Evolutionary conservation across 257 asterid species (phyloP).

Genomic region (Anisodus tanguticus): DNA sequence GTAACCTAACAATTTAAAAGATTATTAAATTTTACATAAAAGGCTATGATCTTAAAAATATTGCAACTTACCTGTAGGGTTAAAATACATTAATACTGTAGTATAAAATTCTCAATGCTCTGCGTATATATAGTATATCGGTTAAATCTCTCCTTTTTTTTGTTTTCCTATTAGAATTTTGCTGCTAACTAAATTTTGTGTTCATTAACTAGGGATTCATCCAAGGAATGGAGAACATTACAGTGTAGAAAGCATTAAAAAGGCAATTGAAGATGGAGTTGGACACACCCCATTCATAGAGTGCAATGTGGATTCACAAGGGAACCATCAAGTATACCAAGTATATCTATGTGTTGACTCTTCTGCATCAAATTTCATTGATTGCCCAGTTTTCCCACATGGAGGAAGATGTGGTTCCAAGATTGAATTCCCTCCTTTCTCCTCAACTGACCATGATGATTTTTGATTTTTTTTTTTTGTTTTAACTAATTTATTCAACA

Average conservation of each 20-base stretch:
- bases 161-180: too few relatives aligned
- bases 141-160: not conserved
- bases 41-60: too few relatives aligned
- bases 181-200: not conserved
- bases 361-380: conserved; percentile 55
- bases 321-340: conserved; percentile 63
- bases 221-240: conserved; percentile 55
- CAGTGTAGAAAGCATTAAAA: conserved; percentile 48
- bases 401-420: conserved; percentile 57
- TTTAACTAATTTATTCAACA: not conserved
- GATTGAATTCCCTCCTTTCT: conserved; percentile 66
- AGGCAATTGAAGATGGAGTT: conserved; percentile 54
- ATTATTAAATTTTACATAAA: not conserved
- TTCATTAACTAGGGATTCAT: conserved; percentile 48
- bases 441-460: conserved; percentile 39
- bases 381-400: conserved; percentile 64
- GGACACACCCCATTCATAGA: conserved; percentile 66
- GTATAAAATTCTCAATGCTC: not conserved
- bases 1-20: not conserved
- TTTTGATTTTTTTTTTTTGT: conserved; percentile 1
- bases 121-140: too few relatives aligned
- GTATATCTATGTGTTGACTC: conserved; percentile 76
- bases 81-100: too few relatives aligned
- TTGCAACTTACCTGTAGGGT: too few relatives aligned
- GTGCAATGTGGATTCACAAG: conserved; percentile 64